Conservation (phyloP, 2,329 filamentous ascomycete genomes). For the Cordyceps militaris region DNA sequence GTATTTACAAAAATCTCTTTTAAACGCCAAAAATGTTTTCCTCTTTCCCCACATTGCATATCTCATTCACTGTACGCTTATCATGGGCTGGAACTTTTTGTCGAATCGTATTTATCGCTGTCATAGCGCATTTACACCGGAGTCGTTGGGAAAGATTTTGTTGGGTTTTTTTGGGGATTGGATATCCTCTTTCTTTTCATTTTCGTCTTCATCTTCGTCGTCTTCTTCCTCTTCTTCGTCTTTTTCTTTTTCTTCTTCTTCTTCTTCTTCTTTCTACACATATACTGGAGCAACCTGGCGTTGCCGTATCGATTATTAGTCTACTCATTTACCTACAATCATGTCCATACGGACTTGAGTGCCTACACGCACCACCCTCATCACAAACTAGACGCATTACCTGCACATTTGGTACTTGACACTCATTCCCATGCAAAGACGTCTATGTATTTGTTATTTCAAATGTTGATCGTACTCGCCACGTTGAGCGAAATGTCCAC, state of each 20-base stretch:
- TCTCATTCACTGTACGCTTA: background rate
- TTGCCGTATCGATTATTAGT: conserved; percentile 1
- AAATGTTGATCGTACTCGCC: conserved; percentile 13
- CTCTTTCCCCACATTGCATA: background rate
- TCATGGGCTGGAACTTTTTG: background rate
- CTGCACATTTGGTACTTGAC: too few relatives aligned
- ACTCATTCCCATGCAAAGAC: background rate
- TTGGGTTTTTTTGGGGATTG: background rate
- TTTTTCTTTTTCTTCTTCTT: background rate
- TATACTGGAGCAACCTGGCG: background rate
- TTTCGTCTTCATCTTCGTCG: background rate
- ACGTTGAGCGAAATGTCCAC: conserved; percentile 15
- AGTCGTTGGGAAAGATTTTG: background rate
- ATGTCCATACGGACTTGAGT: background rate
- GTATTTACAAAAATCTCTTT: background rate
- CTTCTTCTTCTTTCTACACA: background rate
- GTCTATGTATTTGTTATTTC: background rate
- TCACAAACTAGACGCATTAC: background rate
- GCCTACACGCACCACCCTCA: background rate
- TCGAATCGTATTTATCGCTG: background rate
- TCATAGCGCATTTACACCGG: conserved; percentile 1
- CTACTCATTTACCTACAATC: background rate
- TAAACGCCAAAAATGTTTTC: background rate
- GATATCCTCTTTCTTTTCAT: too few relatives aligned
- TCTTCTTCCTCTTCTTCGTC: background rate